Evolutionary conservation across 176 grass and related monocot species (phyloP).

Genomic region (Ampelocalamus luodianensis): DNA sequence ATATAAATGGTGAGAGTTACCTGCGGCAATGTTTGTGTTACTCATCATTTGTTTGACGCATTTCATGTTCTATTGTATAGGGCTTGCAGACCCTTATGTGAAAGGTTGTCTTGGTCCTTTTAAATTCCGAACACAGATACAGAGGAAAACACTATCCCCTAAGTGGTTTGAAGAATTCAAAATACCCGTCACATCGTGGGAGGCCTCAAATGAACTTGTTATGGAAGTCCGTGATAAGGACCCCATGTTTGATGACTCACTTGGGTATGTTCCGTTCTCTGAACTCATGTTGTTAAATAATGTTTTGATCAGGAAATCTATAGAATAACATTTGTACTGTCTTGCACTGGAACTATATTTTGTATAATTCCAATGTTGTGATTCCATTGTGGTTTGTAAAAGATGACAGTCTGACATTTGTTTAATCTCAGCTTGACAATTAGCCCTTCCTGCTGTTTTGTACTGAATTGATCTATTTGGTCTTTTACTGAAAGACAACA

Average conservation of each 20-base stretch:
- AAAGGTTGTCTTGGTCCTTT: slow-evolving; percentile 75
- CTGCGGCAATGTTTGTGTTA: not conserved
- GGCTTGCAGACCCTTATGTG: slow-evolving; percentile 91
- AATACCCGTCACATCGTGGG: slow-evolving; percentile 91
- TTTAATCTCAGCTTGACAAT: not conserved
- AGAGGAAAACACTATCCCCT: slow-evolving; percentile 78
- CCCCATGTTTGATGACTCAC: slow-evolving; percentile 83
- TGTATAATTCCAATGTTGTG: not conserved
- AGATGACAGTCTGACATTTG: slow-evolving; percentile 22
- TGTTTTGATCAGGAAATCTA: slow-evolving; percentile 6
- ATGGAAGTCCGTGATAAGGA: slow-evolving; percentile 92
- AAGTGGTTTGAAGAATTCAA: slow-evolving; percentile 97
- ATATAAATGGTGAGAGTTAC: slow-evolving; percentile 80
- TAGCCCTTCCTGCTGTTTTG: slow-evolving; percentile 15
- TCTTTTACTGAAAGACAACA: slow-evolving; percentile 29
- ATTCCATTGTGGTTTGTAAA: slow-evolving; percentile 20
- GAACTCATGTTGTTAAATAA: slow-evolving; percentile 32
- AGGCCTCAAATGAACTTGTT: slow-evolving; percentile 68
- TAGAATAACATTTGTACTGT: not conserved
- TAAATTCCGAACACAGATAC: slow-evolving; percentile 85
- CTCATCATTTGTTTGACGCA: slow-evolving; percentile 33
- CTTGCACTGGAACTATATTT: slow-evolving; percentile 3
- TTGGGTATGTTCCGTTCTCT: slow-evolving; percentile 67
- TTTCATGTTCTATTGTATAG: slow-evolving; percentile 47
- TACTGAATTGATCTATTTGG: not conserved